Evolutionary conservation across 306 rosid species (phyloP).

Genomic region (Styphnolobium japonicum): DNA sequence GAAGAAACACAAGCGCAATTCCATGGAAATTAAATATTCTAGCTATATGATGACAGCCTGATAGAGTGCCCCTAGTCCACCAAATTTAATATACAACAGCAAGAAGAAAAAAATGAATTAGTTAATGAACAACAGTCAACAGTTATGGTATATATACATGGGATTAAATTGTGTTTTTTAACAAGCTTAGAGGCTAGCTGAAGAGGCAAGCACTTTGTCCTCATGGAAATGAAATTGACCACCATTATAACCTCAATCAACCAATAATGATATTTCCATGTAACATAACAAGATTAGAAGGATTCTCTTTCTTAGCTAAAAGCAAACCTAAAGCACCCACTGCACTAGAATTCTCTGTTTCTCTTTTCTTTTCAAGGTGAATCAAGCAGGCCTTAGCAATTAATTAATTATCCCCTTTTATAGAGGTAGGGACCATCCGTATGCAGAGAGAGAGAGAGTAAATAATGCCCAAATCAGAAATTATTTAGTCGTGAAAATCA

Average conservation of each 20-base stretch:
- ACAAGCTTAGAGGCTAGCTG: conserved; percentile 14
- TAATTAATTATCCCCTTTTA: conserved; percentile 20
- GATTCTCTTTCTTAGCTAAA: conserved; percentile 34
- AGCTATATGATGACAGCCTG: neutral
- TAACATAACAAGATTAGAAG: conserved; percentile 27
- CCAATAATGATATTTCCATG: conserved; percentile 23
- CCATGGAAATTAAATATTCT: neutral
- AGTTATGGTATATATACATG: neutral
- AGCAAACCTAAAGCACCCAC: conserved; percentile 39
- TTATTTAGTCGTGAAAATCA: conserved; percentile 20
- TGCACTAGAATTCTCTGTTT: conserved; percentile 23
- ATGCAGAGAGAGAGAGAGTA: conserved; percentile 15
- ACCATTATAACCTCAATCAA: conserved; percentile 36
- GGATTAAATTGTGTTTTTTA: conserved; percentile 1
- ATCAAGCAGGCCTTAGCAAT: conserved; percentile 28
- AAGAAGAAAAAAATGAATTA: neutral
- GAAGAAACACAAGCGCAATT: neutral
- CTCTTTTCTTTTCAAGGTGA: conserved; percentile 31
- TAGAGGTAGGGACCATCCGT: conserved; percentile 37
- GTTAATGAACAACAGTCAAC: neutral
- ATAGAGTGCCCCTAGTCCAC: neutral
- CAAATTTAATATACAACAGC: neutral
- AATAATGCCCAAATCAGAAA: conserved; percentile 51
- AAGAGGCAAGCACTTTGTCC: conserved; percentile 30
- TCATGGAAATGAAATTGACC: conserved; percentile 36